Evolutionary conservation across 2,329 filamentous ascomycete genomes (phyloP), one percentile per base, ranked within the genome.

Genomic region (Thyridium curvatum): DNA sequence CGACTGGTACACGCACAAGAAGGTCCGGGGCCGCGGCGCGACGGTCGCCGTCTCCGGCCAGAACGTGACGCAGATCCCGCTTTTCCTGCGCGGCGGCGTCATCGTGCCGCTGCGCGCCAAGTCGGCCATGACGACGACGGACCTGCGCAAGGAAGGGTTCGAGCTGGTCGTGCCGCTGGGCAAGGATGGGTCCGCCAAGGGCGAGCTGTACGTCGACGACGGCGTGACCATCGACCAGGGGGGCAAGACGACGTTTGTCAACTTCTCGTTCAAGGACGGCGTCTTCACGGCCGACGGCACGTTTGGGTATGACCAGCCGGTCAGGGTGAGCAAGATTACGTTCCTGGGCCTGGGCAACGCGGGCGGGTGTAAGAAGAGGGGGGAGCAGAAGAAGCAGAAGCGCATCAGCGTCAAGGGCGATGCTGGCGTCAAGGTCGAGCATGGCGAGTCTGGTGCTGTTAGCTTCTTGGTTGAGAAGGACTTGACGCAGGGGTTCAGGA

Each of bases 161-260:
- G 72, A 82, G 54, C 64, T 94, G 37, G 52, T 91, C 29, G 71
- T 94, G 33, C 82, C 86, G 0, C 71, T 84, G 0, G 77, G 72
- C 6, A 52, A 55, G 1, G 64, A 82, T 37, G 84, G 82, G 3
- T 74, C 64, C 7, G 87, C 87, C 0, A 58, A 54, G 2, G 87
- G 87, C 0, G 66, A 69, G 37, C 65, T 93, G 41, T 93, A 90
- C 55, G 62, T 93, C 5, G 87, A 93, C 48, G 86, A 94, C 44
- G 87, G 87, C 8, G 78, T 80, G 42, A 79, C 73, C 18, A 50
- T 90, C 36, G 63, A 74, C 42, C 84, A 85, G 58, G 45, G 61
- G 3, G 56, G 50, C 1, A 26, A 26, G 10, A 75, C 69, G n/a
- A 77, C 71, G 7, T 63, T 75, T 40, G 68, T 89, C 38, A 58